Evolutionary conservation across 192 early-diverging fungal species (phyloP).

Genomic region (Coemansia sp.): DNA sequence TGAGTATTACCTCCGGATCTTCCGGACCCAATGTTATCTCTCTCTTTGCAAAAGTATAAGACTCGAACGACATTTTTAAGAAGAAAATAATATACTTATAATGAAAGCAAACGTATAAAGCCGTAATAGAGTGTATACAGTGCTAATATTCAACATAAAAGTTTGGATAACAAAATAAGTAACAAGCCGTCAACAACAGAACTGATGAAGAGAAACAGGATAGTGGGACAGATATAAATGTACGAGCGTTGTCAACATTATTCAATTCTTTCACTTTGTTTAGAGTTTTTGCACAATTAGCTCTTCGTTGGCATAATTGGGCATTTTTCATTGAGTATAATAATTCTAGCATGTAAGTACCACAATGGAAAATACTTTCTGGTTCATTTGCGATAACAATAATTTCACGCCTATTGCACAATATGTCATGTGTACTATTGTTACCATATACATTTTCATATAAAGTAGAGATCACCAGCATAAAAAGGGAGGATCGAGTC

Average conservation of each 20-base stretch:
- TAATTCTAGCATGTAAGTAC: too few species aligned
- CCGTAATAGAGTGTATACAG: too few species aligned
- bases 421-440: not conserved
- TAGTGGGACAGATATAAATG: not conserved
- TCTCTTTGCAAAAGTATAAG: not conserved
- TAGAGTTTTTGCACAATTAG: not conserved
- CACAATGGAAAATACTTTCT: not conserved
- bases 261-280: not conserved
- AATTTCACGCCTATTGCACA: not conserved
- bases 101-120: not conserved
- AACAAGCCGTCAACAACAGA: too few species aligned
- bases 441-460: not conserved
- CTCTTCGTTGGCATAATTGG: too few species aligned
- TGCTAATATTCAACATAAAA: too few species aligned
- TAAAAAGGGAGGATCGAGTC: not conserved
- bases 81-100: not conserved
- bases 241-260: not conserved
- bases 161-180: too few species aligned
- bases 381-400: not conserved
- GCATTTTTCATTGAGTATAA: not conserved
- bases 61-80: not conserved
- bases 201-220: too few species aligned
- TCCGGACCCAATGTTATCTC: conserved; percentile 11
- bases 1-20: not conserved
- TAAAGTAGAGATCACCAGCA: not conserved